Conservation (phyloP, 2,329 filamentous ascomycete species). For the Diplocarpon rosae region DNA sequence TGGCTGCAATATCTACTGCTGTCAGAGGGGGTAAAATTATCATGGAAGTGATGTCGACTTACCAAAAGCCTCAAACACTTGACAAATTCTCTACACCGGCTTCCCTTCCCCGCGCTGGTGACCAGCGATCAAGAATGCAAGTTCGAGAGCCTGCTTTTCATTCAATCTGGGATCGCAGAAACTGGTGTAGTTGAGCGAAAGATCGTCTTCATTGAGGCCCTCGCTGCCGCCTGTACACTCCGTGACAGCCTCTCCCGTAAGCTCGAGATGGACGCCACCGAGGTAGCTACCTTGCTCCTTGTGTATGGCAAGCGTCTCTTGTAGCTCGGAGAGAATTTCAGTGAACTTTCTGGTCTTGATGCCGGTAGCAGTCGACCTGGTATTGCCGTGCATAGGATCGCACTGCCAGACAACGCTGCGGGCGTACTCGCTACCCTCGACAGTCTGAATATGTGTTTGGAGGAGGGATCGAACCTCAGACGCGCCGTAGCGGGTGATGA, state of each 20-base stretch:
- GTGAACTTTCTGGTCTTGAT: conserved; percentile 90
- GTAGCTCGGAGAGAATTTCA: conserved; percentile 80
- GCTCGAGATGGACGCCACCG: conserved; percentile 86
- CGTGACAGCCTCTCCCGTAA: conserved; percentile 92
- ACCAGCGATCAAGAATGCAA: conserved; percentile 87
- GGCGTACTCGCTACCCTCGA: conserved; percentile 63
- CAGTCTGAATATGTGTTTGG: conserved; percentile 76
- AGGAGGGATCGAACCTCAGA: conserved; percentile 64
- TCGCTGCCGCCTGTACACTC: conserved; percentile 90
- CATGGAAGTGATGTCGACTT: no score
- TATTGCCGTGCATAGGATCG: conserved; percentile 95
- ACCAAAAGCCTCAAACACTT: neutral
- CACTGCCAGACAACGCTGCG: conserved; percentile 84
- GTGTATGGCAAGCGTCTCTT: conserved; percentile 75
- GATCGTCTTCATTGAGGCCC: conserved; percentile 74
- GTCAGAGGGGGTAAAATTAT: no score
- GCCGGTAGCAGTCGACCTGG: conserved; percentile 55
- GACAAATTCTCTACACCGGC: neutral
- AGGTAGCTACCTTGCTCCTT: conserved; percentile 74
- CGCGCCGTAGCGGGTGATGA: conserved; percentile 92
- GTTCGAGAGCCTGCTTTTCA: conserved; percentile 92
- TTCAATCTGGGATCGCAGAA: conserved; percentile 94
- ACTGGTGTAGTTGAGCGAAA: conserved; percentile 85
- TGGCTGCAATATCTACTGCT: no score
- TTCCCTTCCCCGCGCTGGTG: conserved; percentile 32